Conservation (phyloP, 2,329 filamentous ascomycete genomes). For the Chaetomiaceae sp. region DNA sequence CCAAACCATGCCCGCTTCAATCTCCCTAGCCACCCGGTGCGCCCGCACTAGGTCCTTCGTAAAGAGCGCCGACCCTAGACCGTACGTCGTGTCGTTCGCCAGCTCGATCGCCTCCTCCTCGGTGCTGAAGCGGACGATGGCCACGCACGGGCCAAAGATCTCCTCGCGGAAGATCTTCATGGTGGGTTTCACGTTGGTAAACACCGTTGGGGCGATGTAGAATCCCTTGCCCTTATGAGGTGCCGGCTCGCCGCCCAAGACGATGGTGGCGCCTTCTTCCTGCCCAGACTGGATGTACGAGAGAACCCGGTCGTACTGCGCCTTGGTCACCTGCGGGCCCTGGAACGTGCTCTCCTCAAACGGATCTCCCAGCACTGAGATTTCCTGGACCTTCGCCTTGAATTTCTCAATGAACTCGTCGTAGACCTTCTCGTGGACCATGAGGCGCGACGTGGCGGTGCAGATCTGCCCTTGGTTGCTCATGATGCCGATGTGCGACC, state of each 20-base stretch:
- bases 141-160: constrained; percentile 35
- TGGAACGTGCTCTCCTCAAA: constrained; percentile 64
- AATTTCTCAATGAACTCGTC: constrained; percentile 61
- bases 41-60: constrained; percentile 48
- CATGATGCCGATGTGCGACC: constrained; percentile 42
- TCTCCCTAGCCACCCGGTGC: constrained; percentile 44
- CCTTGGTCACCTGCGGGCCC: constrained; percentile 63
- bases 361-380: constrained; percentile 61
- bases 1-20: constrained; percentile 53
- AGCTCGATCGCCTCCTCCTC: constrained; percentile 36
- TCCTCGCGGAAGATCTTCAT: constrained; percentile 36
- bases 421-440: constrained; percentile 54
- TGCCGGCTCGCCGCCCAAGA: constrained; percentile 51
- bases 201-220: constrained; percentile 34
- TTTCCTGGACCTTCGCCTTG: constrained; percentile 51
- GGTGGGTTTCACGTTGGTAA: constrained; percentile 32
- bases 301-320: constrained; percentile 63
- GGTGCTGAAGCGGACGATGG: constrained; percentile 32
- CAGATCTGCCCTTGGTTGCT: constrained; percentile 59
- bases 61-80: constrained; percentile 54
- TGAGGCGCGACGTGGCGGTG: constrained; percentile 54
- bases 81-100: constrained; percentile 48
- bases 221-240: constrained; percentile 49
- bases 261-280: constrained; percentile 58
- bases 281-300: constrained; percentile 64